These are phyloP conservation scores for Mucor saturninus DNA, from an alignment of 371 early-diverging fungal species.

Conservation along the genomic window DNA sequence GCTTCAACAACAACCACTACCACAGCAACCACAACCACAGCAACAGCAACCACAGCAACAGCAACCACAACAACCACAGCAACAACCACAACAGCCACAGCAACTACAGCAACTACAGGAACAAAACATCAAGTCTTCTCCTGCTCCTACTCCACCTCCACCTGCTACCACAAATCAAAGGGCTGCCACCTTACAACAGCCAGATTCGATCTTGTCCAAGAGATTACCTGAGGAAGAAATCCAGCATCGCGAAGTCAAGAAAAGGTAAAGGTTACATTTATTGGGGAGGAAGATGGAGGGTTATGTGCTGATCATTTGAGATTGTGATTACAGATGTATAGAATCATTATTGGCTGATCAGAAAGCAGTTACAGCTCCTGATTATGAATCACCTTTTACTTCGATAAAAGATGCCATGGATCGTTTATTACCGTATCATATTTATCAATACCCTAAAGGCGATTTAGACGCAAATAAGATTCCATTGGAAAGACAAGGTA, in stretches of 20 bases:
- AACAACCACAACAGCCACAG: slow-evolving; percentile 13
- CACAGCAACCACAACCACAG: not conserved
- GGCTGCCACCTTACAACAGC: slow-evolving; percentile 6
- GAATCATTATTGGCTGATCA: slow-evolving; percentile 57
- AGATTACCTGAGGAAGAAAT: slow-evolving; percentile 55
- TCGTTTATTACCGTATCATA: slow-evolving; percentile 74
- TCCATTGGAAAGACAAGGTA: slow-evolving; percentile 49
- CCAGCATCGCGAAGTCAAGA: slow-evolving; percentile 49
- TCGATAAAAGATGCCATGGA: slow-evolving; percentile 66
- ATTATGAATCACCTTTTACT: slow-evolving; percentile 64
- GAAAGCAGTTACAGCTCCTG: slow-evolving; percentile 48
- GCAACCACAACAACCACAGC: slow-evolving; percentile 12
- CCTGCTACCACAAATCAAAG: not conserved
- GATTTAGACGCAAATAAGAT: slow-evolving; percentile 65
- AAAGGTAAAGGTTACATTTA: slow-evolving; percentile 30
- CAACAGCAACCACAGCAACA: slow-evolving; percentile 4
- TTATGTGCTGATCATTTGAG: no score
- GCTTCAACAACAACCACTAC: not conserved
- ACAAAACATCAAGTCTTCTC: slow-evolving; percentile 10
- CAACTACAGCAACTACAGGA: slow-evolving; percentile 7
- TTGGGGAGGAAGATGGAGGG: no score
- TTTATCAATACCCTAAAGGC: slow-evolving; percentile 69
- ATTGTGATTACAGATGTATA: slow-evolving; percentile 25
- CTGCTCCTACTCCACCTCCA: slow-evolving; percentile 11
- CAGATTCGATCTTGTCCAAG: slow-evolving; percentile 44